Base-by-base conservation (phyloP, 1,284 basidiomycete genomes). In the Microbotryum lychnidis-dioicae region DNA sequence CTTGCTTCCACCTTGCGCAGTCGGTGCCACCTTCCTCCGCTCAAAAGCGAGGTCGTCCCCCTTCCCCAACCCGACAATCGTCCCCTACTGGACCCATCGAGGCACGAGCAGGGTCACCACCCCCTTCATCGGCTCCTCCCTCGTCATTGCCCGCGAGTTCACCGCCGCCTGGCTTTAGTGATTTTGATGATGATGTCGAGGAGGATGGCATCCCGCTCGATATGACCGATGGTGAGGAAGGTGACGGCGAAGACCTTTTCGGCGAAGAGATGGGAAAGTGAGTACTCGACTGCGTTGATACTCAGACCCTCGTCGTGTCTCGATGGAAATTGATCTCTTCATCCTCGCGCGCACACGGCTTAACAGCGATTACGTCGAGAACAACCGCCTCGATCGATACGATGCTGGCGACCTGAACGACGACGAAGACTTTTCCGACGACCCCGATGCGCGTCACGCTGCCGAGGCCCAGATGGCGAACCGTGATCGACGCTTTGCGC, bases 161-260 rank as follows among this genome's bases (percentile, higher is more conserved):
- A 10, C 89, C 90, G 4, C 88, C 85, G 3, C 80, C 83, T 1
- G 85, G 87, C 0, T 91, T 92, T 73, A 88, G 87, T 4, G 91
- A 93, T 70, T 89, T 89, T 16, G 90, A 90, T 52, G 89, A 91
- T 49, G 86, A 85, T 63, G 81, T 85, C 25, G 86, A 91, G 61
- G 84, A 81, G 0, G 64, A 61, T 45, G 54, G 60, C 29, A 50
- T 61, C 20, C 57, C 57, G 0, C 33, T 63, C 1, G 67, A 62
- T 25, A 65, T 23, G 4, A 52, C 42, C 7, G 60, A 69, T 27
- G 67, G 61, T 6, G 89, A 74, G 37, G 77, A 78, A 29, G 76
- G 74, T 23, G 89, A 92, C 27, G 91, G 90, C 44, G 93, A 96
- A 75, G 93, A 98, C 77, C 83, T 98, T 29, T 97, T 94, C 76